Evolutionary conservation across 768 basidiomycete species (phyloP), one percentile per base, ranked within the genome.

Genomic region (Boletus reticulatus): DNA sequence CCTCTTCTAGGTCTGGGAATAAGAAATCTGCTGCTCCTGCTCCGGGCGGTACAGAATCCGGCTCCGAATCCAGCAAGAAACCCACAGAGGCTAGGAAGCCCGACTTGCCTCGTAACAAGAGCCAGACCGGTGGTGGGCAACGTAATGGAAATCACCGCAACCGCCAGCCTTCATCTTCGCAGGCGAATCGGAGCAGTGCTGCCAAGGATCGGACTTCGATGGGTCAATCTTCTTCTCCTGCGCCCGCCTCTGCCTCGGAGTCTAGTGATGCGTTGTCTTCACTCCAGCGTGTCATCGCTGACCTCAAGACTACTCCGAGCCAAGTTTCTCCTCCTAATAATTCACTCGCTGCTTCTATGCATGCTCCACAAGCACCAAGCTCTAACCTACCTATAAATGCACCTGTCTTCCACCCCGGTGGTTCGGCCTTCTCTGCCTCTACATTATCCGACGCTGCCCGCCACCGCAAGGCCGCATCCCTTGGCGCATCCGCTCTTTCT

Each of bases 231-330:
- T 67, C 80, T 38, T 68, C 78, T 16, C 80, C 84, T 37, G 78
- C 78, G 38, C 80, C 82, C 56, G 69, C 70, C 43, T 76, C 81
- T 59, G 75, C 72, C 59, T 78, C 78, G 36, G 88, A 91, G 61
- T 81, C 83, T 20, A 91, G 88, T 67, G 88, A 88, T 69, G 91
- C 89, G 17, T 77, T 94, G 55, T 89, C 88, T 57, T 92, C 91
- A 29, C 83, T 98, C 50, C 94, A 98, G 67, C 85, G 92, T 54
- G 88, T 97, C 71, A 98, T 98, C 62, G 90, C 90, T 53, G 94
- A 98, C 72, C 79, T 97, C 60, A 96, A 94, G 80, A 87, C 88
- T 4, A 86, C 89, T 48, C 77, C 83, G 49, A 82, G 76, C 65
- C 81, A 72, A 62, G 41, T 54, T 0, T 72, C 73, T 64, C 74